Conservation (phyloP, 495 filamentous ascomycete genomes). For the Penicillium soppii region DNA sequence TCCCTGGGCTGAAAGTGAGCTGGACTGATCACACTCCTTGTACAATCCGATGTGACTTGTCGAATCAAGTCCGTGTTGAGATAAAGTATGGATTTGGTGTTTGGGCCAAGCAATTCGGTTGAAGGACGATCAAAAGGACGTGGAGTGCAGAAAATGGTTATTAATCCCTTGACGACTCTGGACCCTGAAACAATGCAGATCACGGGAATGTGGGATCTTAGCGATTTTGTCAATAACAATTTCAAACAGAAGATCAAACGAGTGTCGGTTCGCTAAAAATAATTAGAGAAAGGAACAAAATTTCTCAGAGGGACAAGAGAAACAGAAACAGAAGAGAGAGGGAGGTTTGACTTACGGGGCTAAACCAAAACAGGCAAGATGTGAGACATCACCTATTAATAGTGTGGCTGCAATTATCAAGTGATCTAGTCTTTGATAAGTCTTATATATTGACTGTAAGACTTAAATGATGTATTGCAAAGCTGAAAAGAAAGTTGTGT, state of each 20-base stretch:
- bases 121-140: constrained; percentile 8
- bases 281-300: no score
- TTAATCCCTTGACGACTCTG: constrained; percentile 9
- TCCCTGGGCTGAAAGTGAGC: background rate
- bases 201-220: constrained; percentile 9
- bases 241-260: no score
- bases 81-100: background rate
- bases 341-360: constrained; percentile 18
- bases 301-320: no score
- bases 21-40: constrained; percentile 20
- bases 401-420: constrained; percentile 5
- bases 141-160: constrained; percentile 13
- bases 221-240: no score
- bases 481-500: no score
- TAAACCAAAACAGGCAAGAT: constrained; percentile 24
- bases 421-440: no score
- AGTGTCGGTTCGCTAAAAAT: background rate
- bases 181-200: constrained; percentile 21
- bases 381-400: constrained; percentile 32
- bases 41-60: constrained; percentile 6
- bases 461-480: no score
- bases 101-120: constrained; percentile 2
- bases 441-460: no score
- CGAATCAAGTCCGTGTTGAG: background rate
- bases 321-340: constrained; percentile 1